Percentiles rank a stretch among this genome's conserved stretches.
Conservation (phyloP, 1,284 basidiomycete species). For the Naganishia liquefaciens region DNA sequence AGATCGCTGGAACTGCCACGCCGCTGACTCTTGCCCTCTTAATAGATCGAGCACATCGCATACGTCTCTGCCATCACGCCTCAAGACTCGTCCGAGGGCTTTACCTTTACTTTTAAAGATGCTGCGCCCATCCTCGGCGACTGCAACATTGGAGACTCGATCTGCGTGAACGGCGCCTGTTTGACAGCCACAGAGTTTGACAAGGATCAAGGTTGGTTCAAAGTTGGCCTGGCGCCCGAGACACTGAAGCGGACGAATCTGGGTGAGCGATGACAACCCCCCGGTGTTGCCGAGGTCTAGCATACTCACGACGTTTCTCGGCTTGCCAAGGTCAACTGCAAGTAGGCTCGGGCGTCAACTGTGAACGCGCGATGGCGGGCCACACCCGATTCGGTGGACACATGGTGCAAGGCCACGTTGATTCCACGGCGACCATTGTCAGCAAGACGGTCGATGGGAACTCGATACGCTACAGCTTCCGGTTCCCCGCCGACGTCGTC, state of each 20-base stretch:
- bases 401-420: constrained; percentile 96
- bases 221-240: constrained; percentile 93
- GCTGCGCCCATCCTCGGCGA: constrained; percentile 78
- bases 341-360: constrained; percentile 80
- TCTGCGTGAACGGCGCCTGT: constrained; percentile 80
- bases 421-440: constrained; percentile 77
- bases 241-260: constrained; percentile 89
- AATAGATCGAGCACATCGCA: constrained; percentile 52
- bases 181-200: constrained; percentile 88
- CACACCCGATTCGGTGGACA: constrained; percentile 94
- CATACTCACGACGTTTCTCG: background rate
- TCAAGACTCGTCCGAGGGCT: constrained; percentile 62
- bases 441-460: constrained; percentile 75
- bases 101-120: constrained; percentile 77
- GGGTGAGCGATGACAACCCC: constrained; percentile 59
- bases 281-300: background rate
- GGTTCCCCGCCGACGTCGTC: constrained; percentile 60
- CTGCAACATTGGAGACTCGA: constrained; percentile 91
- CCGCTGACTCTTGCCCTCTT: background rate
- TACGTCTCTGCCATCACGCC: constrained; percentile 46
- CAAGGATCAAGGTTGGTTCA: constrained; percentile 66
- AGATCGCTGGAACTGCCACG: background rate
- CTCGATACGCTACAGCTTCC: constrained; percentile 78
- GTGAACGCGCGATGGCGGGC: constrained; percentile 91
- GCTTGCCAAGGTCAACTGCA: constrained; percentile 67